These are phyloP conservation scores for Neurospora sp. DNA, from an alignment of 495 filamentous ascomycete species.

Conservation along the genomic window DNA sequence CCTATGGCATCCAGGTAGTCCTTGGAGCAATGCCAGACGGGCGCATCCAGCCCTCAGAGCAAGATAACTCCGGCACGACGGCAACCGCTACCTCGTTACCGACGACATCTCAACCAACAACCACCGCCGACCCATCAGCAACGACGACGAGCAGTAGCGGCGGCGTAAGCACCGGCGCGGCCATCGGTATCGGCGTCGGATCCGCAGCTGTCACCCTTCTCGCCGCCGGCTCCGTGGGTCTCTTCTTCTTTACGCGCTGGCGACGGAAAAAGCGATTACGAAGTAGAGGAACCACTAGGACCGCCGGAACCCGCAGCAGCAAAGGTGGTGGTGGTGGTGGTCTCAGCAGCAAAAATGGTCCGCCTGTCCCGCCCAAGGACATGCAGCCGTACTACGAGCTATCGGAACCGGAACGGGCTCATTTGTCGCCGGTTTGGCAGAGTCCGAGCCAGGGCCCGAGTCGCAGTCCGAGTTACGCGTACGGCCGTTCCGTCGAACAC, in stretches of 20 bases:
- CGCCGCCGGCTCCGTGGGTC: conserved; percentile 4
- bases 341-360: background rate
- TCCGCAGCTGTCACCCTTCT: conserved; percentile 14
- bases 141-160: background rate
- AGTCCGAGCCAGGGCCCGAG: background rate
- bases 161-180: conserved; percentile 15
- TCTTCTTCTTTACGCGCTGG: conserved; percentile 15
- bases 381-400: conserved; percentile 13
- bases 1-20: conserved; percentile 19
- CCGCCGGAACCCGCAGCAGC: background rate
- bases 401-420: background rate
- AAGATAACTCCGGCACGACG: background rate
- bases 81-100: background rate
- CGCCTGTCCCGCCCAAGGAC: conserved; percentile 20
- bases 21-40: conserved; percentile 1
- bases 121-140: background rate
- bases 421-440: background rate
- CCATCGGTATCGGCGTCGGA: conserved; percentile 21
- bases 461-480: background rate
- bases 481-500: background rate
- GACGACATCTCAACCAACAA: background rate
- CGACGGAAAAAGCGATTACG: conserved; percentile 7
- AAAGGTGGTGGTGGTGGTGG: background rate
- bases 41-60: background rate
- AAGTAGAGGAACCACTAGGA: background rate